Percentiles rank a stretch among this genome's conserved stretches.
Conservation (phyloP, 345 rosid species). For the Physaria fendleri region DNA sequence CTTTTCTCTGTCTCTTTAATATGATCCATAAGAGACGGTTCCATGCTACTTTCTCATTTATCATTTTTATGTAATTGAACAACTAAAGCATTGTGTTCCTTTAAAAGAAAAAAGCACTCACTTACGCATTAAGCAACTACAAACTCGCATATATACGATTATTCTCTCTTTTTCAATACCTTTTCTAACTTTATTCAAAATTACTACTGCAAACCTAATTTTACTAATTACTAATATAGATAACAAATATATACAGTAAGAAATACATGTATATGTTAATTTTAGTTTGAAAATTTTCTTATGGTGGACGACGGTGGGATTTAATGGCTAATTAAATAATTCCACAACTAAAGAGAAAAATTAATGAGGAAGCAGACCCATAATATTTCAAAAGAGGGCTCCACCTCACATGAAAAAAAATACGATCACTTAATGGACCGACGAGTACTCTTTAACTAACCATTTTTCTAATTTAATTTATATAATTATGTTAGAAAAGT, state of each 20-base stretch:
- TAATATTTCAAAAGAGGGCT: not conserved
- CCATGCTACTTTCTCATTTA: not conserved
- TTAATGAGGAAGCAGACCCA: not conserved
- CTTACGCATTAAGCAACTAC: conserved; percentile 29
- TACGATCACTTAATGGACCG: conserved; percentile 17
- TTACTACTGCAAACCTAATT: not conserved
- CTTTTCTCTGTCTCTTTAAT: not conserved
- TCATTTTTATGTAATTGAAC: conserved; percentile 14
- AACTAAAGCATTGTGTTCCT: conserved; percentile 25
- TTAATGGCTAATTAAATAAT: not conserved
- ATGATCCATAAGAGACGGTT: not conserved
- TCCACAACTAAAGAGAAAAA: not conserved
- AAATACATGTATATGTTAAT: not conserved
- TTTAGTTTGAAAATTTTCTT: not conserved
- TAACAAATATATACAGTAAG: not conserved
- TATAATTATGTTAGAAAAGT: not conserved
- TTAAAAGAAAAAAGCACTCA: conserved; percentile 4
- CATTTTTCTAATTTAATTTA: not conserved
- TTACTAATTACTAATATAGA: not conserved
- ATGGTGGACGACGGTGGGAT: conserved; percentile 5
- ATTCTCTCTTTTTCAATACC: not conserved
- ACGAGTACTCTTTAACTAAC: conserved; percentile 17
- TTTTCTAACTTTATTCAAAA: not conserved
- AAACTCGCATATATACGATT: conserved; percentile 17
- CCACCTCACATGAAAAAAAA: conserved; percentile 15